Conservation (phyloP, 108 stramenopile species). For the Fistulifera pelliculosa region DNA sequence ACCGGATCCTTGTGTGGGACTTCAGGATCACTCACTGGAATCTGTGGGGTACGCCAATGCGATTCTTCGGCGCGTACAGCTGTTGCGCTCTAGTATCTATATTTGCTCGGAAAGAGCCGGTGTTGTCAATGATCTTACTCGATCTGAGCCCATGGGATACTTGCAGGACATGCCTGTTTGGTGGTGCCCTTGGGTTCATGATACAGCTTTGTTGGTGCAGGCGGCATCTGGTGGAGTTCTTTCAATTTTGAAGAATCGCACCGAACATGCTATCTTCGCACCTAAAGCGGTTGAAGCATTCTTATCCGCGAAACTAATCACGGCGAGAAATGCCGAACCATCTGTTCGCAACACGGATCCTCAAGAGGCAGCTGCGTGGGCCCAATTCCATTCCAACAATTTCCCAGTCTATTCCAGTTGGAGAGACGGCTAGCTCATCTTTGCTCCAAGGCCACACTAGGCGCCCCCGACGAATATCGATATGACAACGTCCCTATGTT, state of each 20-base stretch:
- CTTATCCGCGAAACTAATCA: constrained; percentile 3
- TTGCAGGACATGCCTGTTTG: constrained; percentile 65
- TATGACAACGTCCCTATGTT: constrained; percentile 78
- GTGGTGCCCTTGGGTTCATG: constrained; percentile 84
- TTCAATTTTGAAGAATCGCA: constrained; percentile 27
- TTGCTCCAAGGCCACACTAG: constrained; percentile 32
- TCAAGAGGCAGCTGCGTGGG: constrained; percentile 46
- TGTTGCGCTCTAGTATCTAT: constrained; percentile 48
- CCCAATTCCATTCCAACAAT: constrained; percentile 43
- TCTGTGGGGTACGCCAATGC: constrained; percentile 53
- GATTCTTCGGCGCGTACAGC: constrained; percentile 49
- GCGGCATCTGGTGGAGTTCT: constrained; percentile 52
- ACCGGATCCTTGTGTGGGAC: constrained; percentile 62
- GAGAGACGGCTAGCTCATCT: constrained; percentile 66
- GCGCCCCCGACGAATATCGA: constrained; percentile 27
- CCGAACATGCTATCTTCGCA: constrained; percentile 14
- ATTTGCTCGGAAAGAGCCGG: constrained; percentile 33
- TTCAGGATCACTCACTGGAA: constrained; percentile 59
- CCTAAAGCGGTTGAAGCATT: constrained; percentile 16
- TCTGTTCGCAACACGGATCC: constrained; percentile 7
- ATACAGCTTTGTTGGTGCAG: constrained; percentile 53
- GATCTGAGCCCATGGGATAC: constrained; percentile 26
- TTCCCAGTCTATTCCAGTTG: constrained; percentile 42
- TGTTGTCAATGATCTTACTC: constrained; percentile 6
- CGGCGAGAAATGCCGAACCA: not conserved